Evolutionary conservation across 768 basidiomycete species (phyloP).

Genomic region (Tephrocybe sp.): DNA sequence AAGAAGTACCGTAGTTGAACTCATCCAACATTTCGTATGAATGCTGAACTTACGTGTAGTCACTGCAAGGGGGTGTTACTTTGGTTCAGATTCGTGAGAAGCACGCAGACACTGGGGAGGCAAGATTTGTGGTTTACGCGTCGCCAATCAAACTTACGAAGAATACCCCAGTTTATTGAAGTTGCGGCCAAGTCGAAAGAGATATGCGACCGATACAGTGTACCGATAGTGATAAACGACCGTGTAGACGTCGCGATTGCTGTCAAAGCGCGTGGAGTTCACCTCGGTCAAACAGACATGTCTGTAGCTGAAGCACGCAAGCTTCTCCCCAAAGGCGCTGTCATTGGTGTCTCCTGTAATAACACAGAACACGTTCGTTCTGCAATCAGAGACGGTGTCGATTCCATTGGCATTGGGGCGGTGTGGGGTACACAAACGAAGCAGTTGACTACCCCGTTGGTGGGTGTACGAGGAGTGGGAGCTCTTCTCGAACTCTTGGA

Average conservation of each 20-base stretch:
- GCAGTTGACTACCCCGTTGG: conserved; percentile 55
- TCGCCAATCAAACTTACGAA: neutral
- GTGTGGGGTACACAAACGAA: conserved; percentile 85
- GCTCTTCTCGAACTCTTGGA: conserved; percentile 63
- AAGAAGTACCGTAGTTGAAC: conserved; percentile 51
- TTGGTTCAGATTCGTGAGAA: conserved; percentile 92
- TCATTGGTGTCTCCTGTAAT: conserved; percentile 84
- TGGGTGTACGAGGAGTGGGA: conserved; percentile 77
- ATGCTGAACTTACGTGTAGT: conserved; percentile 39
- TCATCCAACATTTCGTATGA: neutral
- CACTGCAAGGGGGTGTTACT: conserved; percentile 85
- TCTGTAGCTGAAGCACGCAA: conserved; percentile 61
- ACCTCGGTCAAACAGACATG: conserved; percentile 90
- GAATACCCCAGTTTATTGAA: conserved; percentile 61
- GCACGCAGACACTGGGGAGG: conserved; percentile 75
- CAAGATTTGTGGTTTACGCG: conserved; percentile 24
- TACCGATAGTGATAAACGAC: conserved; percentile 88
- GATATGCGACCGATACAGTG: conserved; percentile 72
- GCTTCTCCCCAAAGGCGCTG: conserved; percentile 65
- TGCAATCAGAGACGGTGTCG: conserved; percentile 65
- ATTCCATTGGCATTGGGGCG: conserved; percentile 89
- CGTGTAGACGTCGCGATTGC: conserved; percentile 87
- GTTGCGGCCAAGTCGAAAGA: conserved; percentile 69
- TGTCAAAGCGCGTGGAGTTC: conserved; percentile 74
- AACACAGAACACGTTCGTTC: conserved; percentile 59